phyloP scores from a whole-genome alignment of 306 rosid genomes.

The Prunus dulcis region DNA sequence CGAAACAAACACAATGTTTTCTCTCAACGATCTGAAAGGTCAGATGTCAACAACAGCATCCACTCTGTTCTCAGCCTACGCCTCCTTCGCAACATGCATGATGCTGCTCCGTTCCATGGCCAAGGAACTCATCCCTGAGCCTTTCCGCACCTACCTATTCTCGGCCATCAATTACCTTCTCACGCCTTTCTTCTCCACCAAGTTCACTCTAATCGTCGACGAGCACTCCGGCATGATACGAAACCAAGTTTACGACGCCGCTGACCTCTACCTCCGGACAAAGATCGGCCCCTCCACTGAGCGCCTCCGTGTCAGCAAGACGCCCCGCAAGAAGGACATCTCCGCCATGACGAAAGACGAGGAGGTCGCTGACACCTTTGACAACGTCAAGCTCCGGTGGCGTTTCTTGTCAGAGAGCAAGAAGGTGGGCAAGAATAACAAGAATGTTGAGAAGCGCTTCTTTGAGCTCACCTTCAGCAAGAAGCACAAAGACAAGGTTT shows the following conservation, averaged over 20 bases:
- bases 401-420: background rate
- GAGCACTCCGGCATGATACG: conserved; percentile 18
- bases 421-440: background rate
- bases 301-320: conserved; percentile 27
- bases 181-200: conserved; percentile 8
- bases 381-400: conserved; percentile 18
- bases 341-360: conserved; percentile 23
- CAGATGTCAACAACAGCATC: conserved; percentile 18
- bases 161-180: conserved; percentile 18
- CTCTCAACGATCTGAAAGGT: background rate
- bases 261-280: conserved; percentile 31
- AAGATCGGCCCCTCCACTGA: conserved; percentile 17
- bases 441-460: background rate
- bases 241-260: conserved; percentile 38
- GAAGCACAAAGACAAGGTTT: conserved; percentile 23
- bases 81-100: conserved; percentile 18
- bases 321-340: conserved; percentile 29
- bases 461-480: conserved; percentile 31
- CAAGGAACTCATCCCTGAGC: conserved; percentile 20
- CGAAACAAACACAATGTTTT: background rate
- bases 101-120: conserved; percentile 33
- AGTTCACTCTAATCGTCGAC: conserved; percentile 26
- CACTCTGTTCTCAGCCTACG: conserved; percentile 33
- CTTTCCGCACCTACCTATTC: conserved; percentile 20
- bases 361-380: conserved; percentile 15